A percentile compares a stretch with the other conserved stretches of the same genome.
phyloP scores from a whole-genome alignment of 768 basidiomycete genomes.

The Amanita thiersii region DNA sequence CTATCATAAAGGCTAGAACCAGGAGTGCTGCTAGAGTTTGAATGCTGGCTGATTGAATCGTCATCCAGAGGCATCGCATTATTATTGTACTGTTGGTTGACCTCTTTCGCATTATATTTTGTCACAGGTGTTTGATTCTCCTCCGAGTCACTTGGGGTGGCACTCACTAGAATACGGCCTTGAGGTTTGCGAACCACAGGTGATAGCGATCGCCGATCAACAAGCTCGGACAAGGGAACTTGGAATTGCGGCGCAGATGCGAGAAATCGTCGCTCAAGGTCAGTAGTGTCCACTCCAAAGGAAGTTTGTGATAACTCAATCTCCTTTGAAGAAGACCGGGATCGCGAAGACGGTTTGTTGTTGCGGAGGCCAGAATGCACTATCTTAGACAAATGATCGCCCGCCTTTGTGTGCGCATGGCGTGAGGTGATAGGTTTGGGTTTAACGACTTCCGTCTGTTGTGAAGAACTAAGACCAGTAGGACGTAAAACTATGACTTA shows the following conservation, averaged over 20 bases:
- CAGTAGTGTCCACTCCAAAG: constrained; percentile 45
- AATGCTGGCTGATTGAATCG: constrained; percentile 5
- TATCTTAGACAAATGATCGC: no score
- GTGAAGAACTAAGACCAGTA: no score
- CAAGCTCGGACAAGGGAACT: constrained; percentile 52
- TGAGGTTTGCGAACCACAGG: not conserved
- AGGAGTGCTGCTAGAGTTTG: constrained; percentile 5
- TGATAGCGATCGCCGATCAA: not conserved
- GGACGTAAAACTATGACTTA: no score
- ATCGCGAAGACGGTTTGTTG: not conserved
- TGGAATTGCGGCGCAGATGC: constrained; percentile 41
- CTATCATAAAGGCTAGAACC: constrained; percentile 6
- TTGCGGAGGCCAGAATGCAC: not conserved
- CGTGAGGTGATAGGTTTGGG: no score
- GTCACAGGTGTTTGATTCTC: not conserved
- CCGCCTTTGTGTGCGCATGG: no score
- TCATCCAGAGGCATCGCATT: not conserved
- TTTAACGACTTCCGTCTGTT: no score
- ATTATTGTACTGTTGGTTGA: not conserved
- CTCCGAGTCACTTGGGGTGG: not conserved
- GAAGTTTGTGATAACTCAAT: constrained; percentile 48
- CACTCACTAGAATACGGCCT: not conserved
- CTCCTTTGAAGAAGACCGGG: constrained; percentile 11
- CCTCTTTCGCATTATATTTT: not conserved
- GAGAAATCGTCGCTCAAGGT: constrained; percentile 38